Evolutionary conservation across 495 filamentous ascomycete species (phyloP).

Genomic region (Penicillium taxi): DNA sequence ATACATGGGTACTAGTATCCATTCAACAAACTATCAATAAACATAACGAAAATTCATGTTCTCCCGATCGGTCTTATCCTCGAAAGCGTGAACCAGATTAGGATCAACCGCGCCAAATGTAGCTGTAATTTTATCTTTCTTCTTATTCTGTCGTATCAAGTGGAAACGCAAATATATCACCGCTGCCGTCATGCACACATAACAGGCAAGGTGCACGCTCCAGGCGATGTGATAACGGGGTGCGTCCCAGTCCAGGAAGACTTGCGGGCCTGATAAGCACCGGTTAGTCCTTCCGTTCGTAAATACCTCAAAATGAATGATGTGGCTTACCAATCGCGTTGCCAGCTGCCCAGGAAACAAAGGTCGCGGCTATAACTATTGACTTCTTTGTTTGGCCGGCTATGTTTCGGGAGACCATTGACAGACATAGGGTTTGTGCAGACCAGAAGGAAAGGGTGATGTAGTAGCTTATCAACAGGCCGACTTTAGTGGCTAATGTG

Average conservation of each 20-base stretch:
- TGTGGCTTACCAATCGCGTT: conserved; percentile 32
- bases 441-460: conserved; percentile 50
- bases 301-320: neutral
- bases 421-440: conserved; percentile 49
- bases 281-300: conserved; percentile 4
- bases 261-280: conserved; percentile 34
- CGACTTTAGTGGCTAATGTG: conserved; percentile 40
- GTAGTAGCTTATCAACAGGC: conserved; percentile 55
- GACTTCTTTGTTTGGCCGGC: conserved; percentile 63
- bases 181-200: conserved; percentile 26
- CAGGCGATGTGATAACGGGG: conserved; percentile 37
- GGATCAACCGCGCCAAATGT: conserved; percentile 25
- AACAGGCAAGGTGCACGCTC: conserved; percentile 37
- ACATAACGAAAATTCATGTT: conserved; percentile 43
- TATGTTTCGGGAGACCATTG: conserved; percentile 56
- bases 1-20: too few species aligned
- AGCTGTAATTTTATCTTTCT: conserved; percentile 30
- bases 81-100: conserved; percentile 35
- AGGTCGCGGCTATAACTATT: conserved; percentile 38
- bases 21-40: conserved; percentile 21
- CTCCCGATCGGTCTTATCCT: conserved; percentile 42
- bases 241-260: conserved; percentile 31
- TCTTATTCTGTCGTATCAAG: conserved; percentile 28
- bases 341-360: conserved; percentile 37
- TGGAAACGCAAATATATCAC: conserved; percentile 34